phyloP scores from a whole-genome alignment of 2,329 filamentous ascomycete species.

The Fusarium sororula region DNA sequence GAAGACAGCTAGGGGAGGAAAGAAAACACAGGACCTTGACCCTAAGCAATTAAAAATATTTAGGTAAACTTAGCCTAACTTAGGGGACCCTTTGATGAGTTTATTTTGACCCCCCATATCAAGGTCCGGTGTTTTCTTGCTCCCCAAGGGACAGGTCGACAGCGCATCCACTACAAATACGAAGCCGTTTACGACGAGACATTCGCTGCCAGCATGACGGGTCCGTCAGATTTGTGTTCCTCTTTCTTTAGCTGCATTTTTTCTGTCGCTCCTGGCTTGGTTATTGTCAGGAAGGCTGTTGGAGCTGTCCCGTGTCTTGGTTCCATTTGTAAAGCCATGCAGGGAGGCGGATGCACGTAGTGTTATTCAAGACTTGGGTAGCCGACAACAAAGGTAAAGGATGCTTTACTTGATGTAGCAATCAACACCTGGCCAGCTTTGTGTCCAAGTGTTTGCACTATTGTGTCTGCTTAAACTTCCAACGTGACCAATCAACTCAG shows the following conservation, averaged over 20 bases:
- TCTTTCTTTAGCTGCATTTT: neutral
- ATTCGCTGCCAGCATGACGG: neutral
- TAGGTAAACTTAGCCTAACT: no score
- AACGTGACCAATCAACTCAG: neutral
- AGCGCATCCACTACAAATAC: conserved; percentile 15
- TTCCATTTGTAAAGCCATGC: conserved; percentile 28
- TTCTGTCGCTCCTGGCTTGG: conserved; percentile 1
- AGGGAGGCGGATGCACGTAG: conserved; percentile 33
- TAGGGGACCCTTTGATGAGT: no score
- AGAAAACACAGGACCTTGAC: no score
- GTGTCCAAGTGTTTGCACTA: neutral
- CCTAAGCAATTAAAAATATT: no score
- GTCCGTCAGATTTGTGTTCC: neutral
- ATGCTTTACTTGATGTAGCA: conserved; percentile 1
- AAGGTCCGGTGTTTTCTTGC: no score
- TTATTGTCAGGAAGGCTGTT: neutral
- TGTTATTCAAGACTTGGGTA: conserved; percentile 9
- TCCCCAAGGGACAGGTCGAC: neutral
- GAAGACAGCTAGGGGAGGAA: neutral
- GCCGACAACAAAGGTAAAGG: neutral
- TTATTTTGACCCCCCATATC: no score
- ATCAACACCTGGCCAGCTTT: neutral
- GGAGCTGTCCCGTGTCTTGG: conserved; percentile 9
- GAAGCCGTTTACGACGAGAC: conserved; percentile 2
- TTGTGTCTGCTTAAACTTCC: neutral